These are phyloP conservation scores for Flaveria bidentis DNA, from an alignment of 129 eudicot species.

Conservation along the genomic window DNA sequence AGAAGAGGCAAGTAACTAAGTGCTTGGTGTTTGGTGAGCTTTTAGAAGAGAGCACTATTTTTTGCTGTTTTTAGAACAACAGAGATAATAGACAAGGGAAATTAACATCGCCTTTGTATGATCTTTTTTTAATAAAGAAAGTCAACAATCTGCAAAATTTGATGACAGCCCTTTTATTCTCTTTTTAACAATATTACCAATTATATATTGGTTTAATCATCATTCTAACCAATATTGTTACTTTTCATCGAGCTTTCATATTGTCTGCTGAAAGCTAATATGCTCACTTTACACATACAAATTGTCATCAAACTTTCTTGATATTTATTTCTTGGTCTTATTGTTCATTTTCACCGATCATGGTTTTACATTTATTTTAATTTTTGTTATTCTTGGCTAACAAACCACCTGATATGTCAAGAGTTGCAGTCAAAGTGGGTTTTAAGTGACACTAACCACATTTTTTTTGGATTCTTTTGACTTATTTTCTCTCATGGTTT, in stretches of 20 bases:
- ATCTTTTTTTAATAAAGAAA: not conserved
- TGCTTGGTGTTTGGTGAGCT: not conserved
- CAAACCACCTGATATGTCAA: not conserved
- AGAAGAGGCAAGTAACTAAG: not conserved
- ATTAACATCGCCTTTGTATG: not conserved
- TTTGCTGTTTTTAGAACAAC: too few species aligned
- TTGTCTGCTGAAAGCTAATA: not conserved
- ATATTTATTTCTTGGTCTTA: slow-evolving; percentile 14
- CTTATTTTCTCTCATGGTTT: slow-evolving; percentile 9
- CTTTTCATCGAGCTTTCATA: not conserved
- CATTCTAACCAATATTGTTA: not conserved
- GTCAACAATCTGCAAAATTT: not conserved
- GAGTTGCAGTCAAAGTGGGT: too few species aligned
- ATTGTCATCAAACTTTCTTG: not conserved
- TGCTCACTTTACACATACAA: not conserved
- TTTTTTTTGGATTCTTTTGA: not conserved
- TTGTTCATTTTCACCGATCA: not conserved
- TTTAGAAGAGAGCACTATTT: not conserved
- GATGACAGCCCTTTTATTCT: not conserved
- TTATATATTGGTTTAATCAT: not conserved
- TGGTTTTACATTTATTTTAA: not conserved
- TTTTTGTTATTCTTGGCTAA: not conserved
- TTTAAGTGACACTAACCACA: not conserved
- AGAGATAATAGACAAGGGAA: not conserved
- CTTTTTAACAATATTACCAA: not conserved